Evolutionary conservation across 2,329 filamentous ascomycete genomes (phyloP).

Genomic region (Calonectria pauciramosa): DNA sequence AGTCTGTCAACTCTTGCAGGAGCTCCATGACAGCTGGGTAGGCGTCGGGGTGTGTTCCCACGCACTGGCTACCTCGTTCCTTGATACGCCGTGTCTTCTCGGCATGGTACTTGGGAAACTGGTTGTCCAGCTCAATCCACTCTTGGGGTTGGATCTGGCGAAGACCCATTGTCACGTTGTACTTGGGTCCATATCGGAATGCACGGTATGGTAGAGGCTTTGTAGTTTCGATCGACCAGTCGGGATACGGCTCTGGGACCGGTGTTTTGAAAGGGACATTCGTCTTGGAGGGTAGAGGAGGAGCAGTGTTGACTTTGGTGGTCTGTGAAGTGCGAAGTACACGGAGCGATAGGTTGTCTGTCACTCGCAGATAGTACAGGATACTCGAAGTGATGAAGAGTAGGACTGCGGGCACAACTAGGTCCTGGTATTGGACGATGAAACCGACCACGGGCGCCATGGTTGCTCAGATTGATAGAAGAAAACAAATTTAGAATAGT

Average conservation of each 20-base stretch:
- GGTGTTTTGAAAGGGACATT: slow-evolving; percentile 68
- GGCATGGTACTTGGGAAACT: slow-evolving; percentile 79
- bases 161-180: slow-evolving; percentile 83
- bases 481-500: not conserved
- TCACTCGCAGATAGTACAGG: slow-evolving; percentile 18
- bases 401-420: slow-evolving; percentile 16
- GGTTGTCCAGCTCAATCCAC: slow-evolving; percentile 89
- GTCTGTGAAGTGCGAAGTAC: not conserved
- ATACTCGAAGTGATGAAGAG: slow-evolving; percentile 18
- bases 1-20: slow-evolving; percentile 78
- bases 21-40: slow-evolving; percentile 81
- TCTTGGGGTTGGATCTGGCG: slow-evolving; percentile 78
- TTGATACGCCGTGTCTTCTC: slow-evolving; percentile 78
- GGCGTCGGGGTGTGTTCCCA: slow-evolving; percentile 76
- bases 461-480: not conserved
- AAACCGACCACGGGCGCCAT: slow-evolving; percentile 15
- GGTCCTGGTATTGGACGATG: not conserved
- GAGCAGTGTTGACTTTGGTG: slow-evolving; percentile 15
- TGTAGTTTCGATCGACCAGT: slow-evolving; percentile 78
- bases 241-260: slow-evolving; percentile 70
- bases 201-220: slow-evolving; percentile 83
- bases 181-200: slow-evolving; percentile 82
- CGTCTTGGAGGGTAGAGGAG: slow-evolving; percentile 17
- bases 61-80: slow-evolving; percentile 77
- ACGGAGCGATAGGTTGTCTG: not conserved